Evolutionary conservation across 305 asterid genomes (phyloP).

Genomic region (Rubia peregrina): DNA sequence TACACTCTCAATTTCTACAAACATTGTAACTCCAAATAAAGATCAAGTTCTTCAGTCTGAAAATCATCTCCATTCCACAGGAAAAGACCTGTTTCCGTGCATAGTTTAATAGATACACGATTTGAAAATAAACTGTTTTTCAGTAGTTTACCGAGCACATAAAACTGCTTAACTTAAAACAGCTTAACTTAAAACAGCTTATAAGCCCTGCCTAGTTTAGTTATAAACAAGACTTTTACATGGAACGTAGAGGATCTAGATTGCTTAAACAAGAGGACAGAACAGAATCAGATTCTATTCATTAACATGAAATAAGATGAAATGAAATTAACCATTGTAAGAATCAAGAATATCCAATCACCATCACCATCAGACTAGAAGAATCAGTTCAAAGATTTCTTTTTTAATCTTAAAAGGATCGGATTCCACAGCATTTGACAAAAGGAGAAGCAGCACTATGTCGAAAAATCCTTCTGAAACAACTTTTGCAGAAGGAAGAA

Average conservation of each 20-base stretch:
- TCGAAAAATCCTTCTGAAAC: conserved; percentile 8
- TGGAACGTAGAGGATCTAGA: background rate
- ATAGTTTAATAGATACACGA: too few relatives aligned
- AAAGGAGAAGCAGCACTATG: conserved; percentile 1
- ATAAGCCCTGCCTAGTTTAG: too few relatives aligned
- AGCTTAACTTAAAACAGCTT: too few relatives aligned
- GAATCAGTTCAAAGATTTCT: conserved; percentile 19
- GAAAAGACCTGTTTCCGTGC: too few relatives aligned
- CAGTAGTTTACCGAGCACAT: background rate
- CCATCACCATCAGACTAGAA: conserved; percentile 1
- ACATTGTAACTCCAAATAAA: conserved; percentile 8
- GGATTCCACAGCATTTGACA: conserved; percentile 18
- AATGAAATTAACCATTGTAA: background rate
- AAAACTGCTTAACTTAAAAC: too few relatives aligned
- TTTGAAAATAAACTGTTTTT: too few relatives aligned
- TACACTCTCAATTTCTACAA: background rate
- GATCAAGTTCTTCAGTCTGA: background rate
- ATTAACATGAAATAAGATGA: background rate
- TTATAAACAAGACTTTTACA: background rate
- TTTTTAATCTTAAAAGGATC: conserved; percentile 25
- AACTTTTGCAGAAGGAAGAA: background rate
- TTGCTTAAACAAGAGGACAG: background rate
- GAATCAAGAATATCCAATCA: background rate
- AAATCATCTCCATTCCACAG: background rate
- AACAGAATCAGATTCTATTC: conserved; percentile 14